Percentiles rank a stretch among this genome's conserved stretches.
phyloP scores from a whole-genome alignment of 495 filamentous ascomycete genomes.

The Talaromyces thailandensis region DNA sequence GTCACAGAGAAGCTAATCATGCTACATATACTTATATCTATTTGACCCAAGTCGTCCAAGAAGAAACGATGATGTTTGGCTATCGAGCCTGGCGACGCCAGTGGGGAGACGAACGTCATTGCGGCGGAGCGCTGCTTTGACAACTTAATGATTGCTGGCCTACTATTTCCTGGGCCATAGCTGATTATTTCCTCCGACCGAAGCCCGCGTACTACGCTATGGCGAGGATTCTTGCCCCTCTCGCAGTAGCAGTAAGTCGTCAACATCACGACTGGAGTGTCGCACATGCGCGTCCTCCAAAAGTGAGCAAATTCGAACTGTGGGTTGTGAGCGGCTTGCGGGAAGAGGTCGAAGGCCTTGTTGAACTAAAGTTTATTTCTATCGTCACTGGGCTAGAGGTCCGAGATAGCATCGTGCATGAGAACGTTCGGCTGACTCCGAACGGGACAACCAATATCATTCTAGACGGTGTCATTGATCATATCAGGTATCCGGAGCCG shows the following conservation, averaged over 20 bases:
- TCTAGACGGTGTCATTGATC: constrained; percentile 47
- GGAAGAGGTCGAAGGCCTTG: constrained; percentile 39
- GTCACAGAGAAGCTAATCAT: not conserved
- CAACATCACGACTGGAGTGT: constrained; percentile 56
- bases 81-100: constrained; percentile 89
- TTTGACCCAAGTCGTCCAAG: constrained; percentile 84
- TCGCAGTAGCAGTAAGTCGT: constrained; percentile 57
- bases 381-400: constrained; percentile 55
- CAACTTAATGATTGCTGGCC: constrained; percentile 98
- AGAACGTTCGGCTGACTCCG: constrained; percentile 45
- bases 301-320: constrained; percentile 54
- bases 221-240: constrained; percentile 50
- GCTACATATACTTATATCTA: constrained; percentile 64
- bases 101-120: constrained; percentile 76
- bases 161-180: constrained; percentile 78
- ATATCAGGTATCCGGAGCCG: constrained; percentile 43
- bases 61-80: constrained; percentile 78
- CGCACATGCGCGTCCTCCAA: constrained; percentile 49
- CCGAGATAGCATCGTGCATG: constrained; percentile 44
- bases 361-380: constrained; percentile 65
- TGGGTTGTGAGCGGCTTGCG: constrained; percentile 70
- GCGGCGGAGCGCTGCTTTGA: constrained; percentile 86
- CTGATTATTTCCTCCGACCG: constrained; percentile 77
- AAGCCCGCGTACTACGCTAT: constrained; percentile 88
- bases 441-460: constrained; percentile 75